These are phyloP conservation scores for Halteria grandinella DNA, from an alignment of 73 alveolate genomes.

Conservation along the genomic window DNA sequence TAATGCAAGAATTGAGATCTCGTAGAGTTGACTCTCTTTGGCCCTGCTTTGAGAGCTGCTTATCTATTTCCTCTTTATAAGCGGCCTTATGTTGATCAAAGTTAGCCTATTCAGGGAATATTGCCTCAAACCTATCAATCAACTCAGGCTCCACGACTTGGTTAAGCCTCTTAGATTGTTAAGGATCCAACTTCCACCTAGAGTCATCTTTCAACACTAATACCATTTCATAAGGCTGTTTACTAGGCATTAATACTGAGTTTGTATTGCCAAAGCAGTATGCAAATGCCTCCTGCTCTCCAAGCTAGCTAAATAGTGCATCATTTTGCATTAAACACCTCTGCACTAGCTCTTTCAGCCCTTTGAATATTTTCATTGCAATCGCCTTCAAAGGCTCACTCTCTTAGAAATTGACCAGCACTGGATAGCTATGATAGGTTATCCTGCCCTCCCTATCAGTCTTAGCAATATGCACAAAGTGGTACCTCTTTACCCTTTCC, in stretches of 20 bases:
- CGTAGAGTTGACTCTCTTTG: slow-evolving; percentile 8
- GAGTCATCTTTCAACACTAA: slow-evolving; percentile 32
- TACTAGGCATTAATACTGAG: not conserved
- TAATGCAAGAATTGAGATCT: not conserved
- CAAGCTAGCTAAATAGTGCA: slow-evolving; percentile 1
- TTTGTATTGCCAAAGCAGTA: not conserved
- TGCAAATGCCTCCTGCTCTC: slow-evolving; percentile 10
- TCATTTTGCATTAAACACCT: not conserved
- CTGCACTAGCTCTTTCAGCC: not conserved
- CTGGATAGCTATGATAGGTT: slow-evolving; percentile 13
- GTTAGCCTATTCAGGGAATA: slow-evolving; percentile 2
- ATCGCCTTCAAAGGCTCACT: slow-evolving; percentile 2
- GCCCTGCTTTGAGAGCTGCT: not conserved
- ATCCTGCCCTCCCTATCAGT: slow-evolving; percentile 26
- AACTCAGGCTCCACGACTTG: slow-evolving; percentile 24
- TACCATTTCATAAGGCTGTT: slow-evolving; percentile 37
- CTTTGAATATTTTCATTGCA: slow-evolving; percentile 16
- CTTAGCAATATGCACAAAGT: slow-evolving; percentile 39
- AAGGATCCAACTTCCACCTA: slow-evolving; percentile 37
- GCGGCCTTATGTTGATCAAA: slow-evolving; percentile 10
- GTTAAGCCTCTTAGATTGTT: not conserved
- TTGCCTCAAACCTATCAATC: slow-evolving; percentile 28
- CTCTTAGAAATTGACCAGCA: slow-evolving; percentile 1
- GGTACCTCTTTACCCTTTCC: slow-evolving; percentile 15
- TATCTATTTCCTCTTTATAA: slow-evolving; percentile 13